Conservation (phyloP, 202 grass and related monocot genomes). For the Carex sylvatica region DNA sequence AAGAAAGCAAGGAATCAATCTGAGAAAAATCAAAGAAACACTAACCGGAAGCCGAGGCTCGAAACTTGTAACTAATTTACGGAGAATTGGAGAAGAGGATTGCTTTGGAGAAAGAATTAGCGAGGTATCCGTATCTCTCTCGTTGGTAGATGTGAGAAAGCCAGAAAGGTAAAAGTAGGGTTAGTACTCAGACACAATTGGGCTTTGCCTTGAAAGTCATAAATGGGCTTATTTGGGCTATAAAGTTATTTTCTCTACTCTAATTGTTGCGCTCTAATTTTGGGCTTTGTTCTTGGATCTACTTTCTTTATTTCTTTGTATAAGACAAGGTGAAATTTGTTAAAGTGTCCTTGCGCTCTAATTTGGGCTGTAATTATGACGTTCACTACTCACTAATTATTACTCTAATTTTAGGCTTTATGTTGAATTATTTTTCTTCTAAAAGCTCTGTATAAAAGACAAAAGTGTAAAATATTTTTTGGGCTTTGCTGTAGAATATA, state of each 20-base stretch:
- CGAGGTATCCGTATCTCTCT: neutral
- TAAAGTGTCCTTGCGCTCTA: neutral
- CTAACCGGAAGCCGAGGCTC: neutral
- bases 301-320: neutral
- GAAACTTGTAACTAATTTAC: neutral
- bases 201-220: neutral
- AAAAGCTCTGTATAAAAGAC: too few relatives aligned
- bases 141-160: neutral
- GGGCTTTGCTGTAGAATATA: too few relatives aligned
- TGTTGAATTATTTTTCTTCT: too few relatives aligned
- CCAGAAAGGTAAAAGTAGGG: neutral
- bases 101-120: neutral
- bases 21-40: neutral
- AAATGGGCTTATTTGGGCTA: neutral
- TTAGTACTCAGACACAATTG: neutral
- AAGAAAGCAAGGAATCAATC: neutral
- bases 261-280: neutral
- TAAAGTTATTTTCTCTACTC: neutral
- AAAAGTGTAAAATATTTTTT: too few relatives aligned
- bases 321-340: neutral
- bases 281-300: neutral
- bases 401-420: too few relatives aligned
- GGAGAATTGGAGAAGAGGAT: neutral
- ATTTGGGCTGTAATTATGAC: neutral
- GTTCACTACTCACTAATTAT: too few relatives aligned